Evolutionary conservation across 23 red algal species (phyloP).

Genomic region (Cyanidium caldarium): DNA sequence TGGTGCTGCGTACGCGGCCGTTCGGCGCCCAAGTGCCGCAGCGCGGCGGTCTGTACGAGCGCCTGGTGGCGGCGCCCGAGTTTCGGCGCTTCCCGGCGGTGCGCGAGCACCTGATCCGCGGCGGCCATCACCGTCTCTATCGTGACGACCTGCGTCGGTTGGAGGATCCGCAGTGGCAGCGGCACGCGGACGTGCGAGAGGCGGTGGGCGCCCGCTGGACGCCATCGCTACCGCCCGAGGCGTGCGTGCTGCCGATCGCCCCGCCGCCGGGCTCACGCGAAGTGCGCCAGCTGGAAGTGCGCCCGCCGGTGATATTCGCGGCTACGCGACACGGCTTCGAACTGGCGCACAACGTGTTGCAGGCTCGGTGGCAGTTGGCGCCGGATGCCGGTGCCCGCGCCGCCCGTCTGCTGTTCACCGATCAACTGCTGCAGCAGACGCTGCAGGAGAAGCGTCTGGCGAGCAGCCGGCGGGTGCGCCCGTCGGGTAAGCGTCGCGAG

Average conservation of each 20-base stretch:
- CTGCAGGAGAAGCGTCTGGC: neutral
- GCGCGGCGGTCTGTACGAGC: slow-evolving; percentile 45
- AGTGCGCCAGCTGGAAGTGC: slow-evolving; percentile 32
- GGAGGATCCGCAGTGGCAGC: neutral
- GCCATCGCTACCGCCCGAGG: neutral
- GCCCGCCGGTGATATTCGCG: slow-evolving; percentile 27
- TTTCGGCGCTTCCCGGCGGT: neutral
- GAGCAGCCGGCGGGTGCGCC: neutral
- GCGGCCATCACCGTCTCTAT: neutral
- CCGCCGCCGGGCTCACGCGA: slow-evolving; percentile 10
- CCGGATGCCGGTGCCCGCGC: neutral
- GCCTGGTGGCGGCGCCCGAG: slow-evolving; percentile 32
- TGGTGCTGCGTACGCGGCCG: slow-evolving; percentile 52
- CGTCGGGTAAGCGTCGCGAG: neutral
- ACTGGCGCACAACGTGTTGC: slow-evolving; percentile 35
- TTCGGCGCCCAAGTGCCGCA: slow-evolving; percentile 11
- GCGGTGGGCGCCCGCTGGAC: neutral
- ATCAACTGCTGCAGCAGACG: neutral
- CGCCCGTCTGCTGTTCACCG: neutral
- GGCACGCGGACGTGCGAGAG: slow-evolving; percentile 4
- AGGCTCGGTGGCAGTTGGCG: neutral
- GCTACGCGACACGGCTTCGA: slow-evolving; percentile 41
- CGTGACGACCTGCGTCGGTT: neutral
- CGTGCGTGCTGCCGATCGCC: slow-evolving; percentile 24
- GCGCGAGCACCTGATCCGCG: neutral